A percentile compares a stretch with the other conserved stretches of the same genome.
Conservation (phyloP, 441 rosid species). For the Adansonia madagascariensis region DNA sequence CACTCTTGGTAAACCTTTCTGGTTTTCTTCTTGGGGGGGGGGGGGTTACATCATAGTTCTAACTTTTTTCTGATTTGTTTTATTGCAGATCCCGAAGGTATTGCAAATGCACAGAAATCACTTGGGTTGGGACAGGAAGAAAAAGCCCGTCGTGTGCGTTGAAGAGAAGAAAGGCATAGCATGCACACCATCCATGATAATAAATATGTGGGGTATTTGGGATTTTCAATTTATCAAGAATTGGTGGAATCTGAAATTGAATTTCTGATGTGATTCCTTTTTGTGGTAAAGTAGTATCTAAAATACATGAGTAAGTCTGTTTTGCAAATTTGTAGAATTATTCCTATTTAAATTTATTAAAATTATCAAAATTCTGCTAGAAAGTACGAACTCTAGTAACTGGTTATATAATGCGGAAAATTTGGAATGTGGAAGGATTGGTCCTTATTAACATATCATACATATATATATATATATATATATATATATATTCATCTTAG, state of each 20-base stretch:
- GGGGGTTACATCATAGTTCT: not conserved
- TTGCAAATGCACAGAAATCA: constrained; percentile 89
- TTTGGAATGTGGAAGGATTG: not conserved
- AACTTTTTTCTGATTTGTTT: constrained; percentile 21
- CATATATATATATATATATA: too few species aligned
- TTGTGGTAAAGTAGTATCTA: not conserved
- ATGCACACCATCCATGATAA: not conserved
- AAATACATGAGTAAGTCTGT: not conserved
- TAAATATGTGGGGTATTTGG: not conserved
- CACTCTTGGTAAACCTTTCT: not conserved
- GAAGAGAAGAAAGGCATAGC: constrained; percentile 20
- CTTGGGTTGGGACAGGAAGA: constrained; percentile 97
- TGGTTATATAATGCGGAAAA: not conserved
- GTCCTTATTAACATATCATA: too few species aligned
- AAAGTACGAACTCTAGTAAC: not conserved
- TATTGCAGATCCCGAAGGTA: constrained; percentile 91
- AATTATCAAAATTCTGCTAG: not conserved
- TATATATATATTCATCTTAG: too few species aligned
- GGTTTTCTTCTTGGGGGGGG: not conserved
- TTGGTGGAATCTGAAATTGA: not conserved
- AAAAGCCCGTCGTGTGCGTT: constrained; percentile 78
- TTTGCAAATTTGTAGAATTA: not conserved
- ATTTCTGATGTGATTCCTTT: constrained; percentile 4
- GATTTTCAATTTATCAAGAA: not conserved
- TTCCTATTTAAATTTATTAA: not conserved